A percentile compares a stretch with the other conserved stretches of the same genome.
Conservation (phyloP, 176 grass and related monocot species). For the Oryza glaberrima region DNA sequence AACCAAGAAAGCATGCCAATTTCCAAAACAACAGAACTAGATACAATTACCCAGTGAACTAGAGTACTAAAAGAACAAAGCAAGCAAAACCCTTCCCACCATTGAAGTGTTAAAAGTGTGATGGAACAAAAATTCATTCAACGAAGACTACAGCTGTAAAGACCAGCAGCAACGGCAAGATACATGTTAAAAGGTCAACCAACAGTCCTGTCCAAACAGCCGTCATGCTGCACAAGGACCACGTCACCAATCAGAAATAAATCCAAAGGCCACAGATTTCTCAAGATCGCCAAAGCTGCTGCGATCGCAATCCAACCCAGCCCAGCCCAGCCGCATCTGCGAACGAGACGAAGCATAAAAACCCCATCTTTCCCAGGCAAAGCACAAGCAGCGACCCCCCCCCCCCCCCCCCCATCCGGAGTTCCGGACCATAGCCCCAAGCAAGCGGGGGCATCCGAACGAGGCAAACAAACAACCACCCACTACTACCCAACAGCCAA, state of each 20-base stretch:
- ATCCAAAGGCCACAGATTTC: neutral
- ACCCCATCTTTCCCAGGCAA: neutral
- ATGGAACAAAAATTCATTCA: neutral
- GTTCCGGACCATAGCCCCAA: neutral
- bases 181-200: neutral
- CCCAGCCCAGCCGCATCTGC: slow-evolving; percentile 11
- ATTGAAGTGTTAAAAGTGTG: neutral
- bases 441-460: slow-evolving; percentile 4
- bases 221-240: neutral
- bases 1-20: neutral
- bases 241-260: slow-evolving; percentile 13
- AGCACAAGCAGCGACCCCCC: neutral
- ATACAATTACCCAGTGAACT: neutral
- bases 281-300: neutral
- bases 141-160: slow-evolving; percentile 6
- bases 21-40: slow-evolving; percentile 2
- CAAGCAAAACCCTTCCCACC: slow-evolving; percentile 21
- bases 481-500: neutral
- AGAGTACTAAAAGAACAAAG: slow-evolving; percentile 11
- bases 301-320: neutral
- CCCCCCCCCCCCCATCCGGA: neutral
- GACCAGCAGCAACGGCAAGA: neutral
- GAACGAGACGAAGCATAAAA: neutral
- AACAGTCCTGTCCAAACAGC: neutral
- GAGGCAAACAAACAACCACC: neutral